Evolutionary conservation across 768 basidiomycete species (phyloP), one percentile per base, ranked within the genome.

Genomic region (Kwoniella europaea): DNA sequence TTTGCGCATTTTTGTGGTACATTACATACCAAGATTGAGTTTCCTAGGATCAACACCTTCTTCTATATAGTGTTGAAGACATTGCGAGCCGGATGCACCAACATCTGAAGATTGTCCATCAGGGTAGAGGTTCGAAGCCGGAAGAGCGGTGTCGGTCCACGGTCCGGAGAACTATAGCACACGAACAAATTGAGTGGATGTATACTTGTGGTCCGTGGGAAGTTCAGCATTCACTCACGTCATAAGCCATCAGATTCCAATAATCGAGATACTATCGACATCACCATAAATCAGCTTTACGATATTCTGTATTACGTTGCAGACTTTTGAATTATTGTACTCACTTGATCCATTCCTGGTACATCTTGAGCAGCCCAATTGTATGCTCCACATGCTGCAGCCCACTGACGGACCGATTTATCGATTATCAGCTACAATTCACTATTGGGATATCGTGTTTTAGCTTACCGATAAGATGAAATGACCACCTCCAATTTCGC

Each of bases 201-300:
- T n/a, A n/a, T n/a, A n/a, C n/a, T n/a, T n/a, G n/a, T n/a, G n/a
- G n/a, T n/a, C n/a, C n/a, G n/a, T n/a, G n/a, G n/a, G n/a, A n/a
- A n/a, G n/a, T n/a, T n/a, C n/a, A n/a, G n/a, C n/a, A n/a, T n/a
- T 29, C 29, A 46, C 50, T 24, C 27, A 61, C 41, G 22, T 76
- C 79, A 35, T 68, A 72, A 64, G 88, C 90, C 97, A 99, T 99
- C 82, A 99, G 84, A 81, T 99, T 98, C 95, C 94, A 98, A 82
- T 97, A 94, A 79, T 93, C 92, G n/a, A n/a, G n/a, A n/a, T n/a
- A n/a, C n/a, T n/a, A n/a, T n/a, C n/a, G n/a, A n/a, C n/a, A n/a
- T n/a, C n/a, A n/a, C n/a, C n/a, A n/a, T n/a, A n/a, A n/a, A n/a
- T n/a, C n/a, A n/a, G n/a, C n/a, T n/a, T n/a, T n/a, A n/a, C n/a